These are phyloP conservation scores for Begonia masoniana DNA, from an alignment of 306 rosid genomes.

Conservation along the genomic window DNA sequence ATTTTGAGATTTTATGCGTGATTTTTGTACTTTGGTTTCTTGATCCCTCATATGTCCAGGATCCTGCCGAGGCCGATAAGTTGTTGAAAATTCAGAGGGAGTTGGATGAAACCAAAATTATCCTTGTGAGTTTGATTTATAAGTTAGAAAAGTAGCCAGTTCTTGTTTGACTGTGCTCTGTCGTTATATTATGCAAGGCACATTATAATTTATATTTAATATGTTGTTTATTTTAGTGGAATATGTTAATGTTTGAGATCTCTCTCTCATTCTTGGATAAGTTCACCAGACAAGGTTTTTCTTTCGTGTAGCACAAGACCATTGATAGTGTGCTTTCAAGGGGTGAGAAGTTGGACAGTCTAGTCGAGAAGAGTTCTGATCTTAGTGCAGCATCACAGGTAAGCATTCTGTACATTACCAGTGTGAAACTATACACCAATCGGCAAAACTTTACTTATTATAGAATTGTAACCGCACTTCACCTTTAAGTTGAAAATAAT, in stretches of 20 bases:
- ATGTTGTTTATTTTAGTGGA: too few species aligned
- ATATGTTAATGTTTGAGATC: background rate
- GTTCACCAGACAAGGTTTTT: background rate
- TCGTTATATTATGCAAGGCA: too few species aligned
- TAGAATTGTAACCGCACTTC: too few species aligned
- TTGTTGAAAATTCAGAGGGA: conserved; percentile 89
- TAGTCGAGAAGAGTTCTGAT: conserved; percentile 98
- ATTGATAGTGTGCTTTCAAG: conserved; percentile 96
- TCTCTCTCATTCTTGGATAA: conserved; percentile 7
- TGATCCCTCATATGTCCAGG: conserved; percentile 30
- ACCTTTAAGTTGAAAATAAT: too few species aligned
- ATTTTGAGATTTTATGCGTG: too few species aligned
- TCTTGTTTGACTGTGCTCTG: too few species aligned
- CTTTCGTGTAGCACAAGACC: conserved; percentile 68
- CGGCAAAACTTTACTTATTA: too few species aligned
- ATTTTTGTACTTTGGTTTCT: too few species aligned
- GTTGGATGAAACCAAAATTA: conserved; percentile 96
- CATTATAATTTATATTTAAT: too few species aligned
- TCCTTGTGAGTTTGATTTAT: conserved; percentile 53
- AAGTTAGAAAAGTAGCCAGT: too few species aligned
- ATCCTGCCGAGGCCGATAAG: conserved; percentile 98
- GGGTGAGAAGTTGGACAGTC: conserved; percentile 94
- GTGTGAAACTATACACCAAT: too few species aligned
- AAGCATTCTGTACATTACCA: background rate
- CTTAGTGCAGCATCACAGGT: conserved; percentile 98